Percentiles rank a stretch among this genome's conserved stretches.
These are phyloP conservation scores for Geranium brycei DNA, from an alignment of 345 rosid genomes.

Conservation along the genomic window DNA sequence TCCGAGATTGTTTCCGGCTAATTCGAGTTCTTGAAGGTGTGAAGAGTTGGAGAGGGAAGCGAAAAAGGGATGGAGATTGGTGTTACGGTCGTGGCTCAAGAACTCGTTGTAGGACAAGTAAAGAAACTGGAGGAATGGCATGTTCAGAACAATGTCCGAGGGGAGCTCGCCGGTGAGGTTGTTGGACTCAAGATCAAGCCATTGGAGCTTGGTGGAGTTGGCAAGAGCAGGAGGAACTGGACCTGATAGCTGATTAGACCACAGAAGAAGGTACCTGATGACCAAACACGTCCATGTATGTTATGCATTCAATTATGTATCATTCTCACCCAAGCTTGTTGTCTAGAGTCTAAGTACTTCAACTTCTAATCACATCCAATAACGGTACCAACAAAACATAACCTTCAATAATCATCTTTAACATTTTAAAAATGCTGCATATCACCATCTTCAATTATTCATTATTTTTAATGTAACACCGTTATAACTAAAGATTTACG, in stretches of 20 bases:
- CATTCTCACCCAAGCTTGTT: no score
- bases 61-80: constrained; percentile 71
- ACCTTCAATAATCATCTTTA: no score
- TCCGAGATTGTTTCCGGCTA: constrained; percentile 64
- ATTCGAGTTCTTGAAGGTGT: constrained; percentile 55
- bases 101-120: constrained; percentile 72
- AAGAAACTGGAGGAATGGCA: constrained; percentile 61
- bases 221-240: constrained; percentile 45
- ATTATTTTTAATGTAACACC: no score
- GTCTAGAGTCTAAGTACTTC: no score
- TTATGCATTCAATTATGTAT: no score
- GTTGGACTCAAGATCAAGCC: constrained; percentile 81
- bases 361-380: no score
- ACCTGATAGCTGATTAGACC: constrained; percentile 65
- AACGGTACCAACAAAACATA: no score
- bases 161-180: constrained; percentile 63
- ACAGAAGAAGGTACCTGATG: constrained; percentile 44
- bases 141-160: constrained; percentile 33
- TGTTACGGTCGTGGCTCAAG: constrained; percentile 51
- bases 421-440: no score
- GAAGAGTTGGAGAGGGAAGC: constrained; percentile 46
- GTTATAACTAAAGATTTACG: no score
- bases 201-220: constrained; percentile 54
- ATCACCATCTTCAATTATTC: no score
- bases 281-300: no score